Base-by-base conservation (phyloP, 768 basidiomycete genomes). In the Brasilioporus rufonigricans region DNA sequence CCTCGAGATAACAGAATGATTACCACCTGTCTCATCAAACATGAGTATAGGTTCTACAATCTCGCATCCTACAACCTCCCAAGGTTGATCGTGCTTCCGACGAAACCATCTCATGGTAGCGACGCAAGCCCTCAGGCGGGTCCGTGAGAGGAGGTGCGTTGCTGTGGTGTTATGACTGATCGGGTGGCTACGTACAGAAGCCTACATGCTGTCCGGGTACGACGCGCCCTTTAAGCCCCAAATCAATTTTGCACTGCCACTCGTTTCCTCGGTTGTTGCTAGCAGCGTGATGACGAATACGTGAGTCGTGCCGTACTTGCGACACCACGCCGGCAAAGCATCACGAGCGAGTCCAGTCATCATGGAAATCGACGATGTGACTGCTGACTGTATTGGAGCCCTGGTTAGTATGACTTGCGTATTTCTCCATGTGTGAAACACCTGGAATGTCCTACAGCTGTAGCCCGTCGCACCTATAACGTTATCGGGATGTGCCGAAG, bases 41-140 rank as follows among this genome's bases (percentile, higher is more conserved):
- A 79, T 81, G 18, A 80, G 75, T 14, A 90, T 79, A 24, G 89
- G 84, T 44, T 84, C 80, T 46, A 91, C 81, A 31, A 74, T 70
- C 63, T 79, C 81, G 64, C 77, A 82, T 54, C 84, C 83, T 27
- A 90, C 85, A 39, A 91, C 88, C 72, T 91, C 89, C 89, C 89
- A 91, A 35, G 87, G 81, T 10, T 73, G 72, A 63, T 86, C 81
- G 49, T 48, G 53, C 58, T 76, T 80, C 56, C 82, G 77, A 57
- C 81, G 78, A 61, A 86, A 80, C 57, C 73, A 72, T 64, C 66
- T 64, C 66, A 71, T 70, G 50, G 50, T 19, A 44, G 43, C 55
- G 54, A 59, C 39, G 41, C 45, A 57, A 63, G 52, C 52, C 47
- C 53, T 57, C 46, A 31, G 52, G 62, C 36, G 56, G 57, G 61